Evolutionary conservation across 257 asterid genomes (phyloP).

Genomic region (Solanum neorickii): DNA sequence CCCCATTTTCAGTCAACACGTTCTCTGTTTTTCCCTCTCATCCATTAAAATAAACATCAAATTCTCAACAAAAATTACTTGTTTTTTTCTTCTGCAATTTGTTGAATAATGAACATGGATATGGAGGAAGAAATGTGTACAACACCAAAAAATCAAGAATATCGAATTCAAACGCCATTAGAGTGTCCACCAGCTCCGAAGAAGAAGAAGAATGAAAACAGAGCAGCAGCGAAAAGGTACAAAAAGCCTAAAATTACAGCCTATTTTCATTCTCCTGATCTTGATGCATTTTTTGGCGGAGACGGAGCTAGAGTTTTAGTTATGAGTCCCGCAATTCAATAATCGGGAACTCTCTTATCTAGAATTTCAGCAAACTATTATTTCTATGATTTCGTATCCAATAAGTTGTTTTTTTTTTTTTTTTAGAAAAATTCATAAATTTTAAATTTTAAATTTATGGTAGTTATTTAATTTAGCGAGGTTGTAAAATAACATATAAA

Average conservation of each 20-base stretch:
- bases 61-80: background rate
- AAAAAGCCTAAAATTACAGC: background rate
- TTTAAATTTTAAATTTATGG: accelerated
- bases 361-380: background rate
- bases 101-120: background rate
- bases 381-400: background rate
- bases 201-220: conserved; percentile 21
- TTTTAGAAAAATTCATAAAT: background rate
- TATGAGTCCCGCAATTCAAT: background rate
- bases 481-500: background rate
- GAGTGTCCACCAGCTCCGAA: conserved; percentile 67
- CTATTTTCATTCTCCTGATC: conserved; percentile 44
- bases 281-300: conserved; percentile 29
- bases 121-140: conserved; percentile 38
- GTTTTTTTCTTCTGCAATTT: background rate
- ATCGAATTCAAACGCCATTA: conserved; percentile 28
- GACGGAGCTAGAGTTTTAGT: background rate
- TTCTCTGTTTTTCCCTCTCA: background rate
- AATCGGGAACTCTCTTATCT: background rate
- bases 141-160: conserved; percentile 49
- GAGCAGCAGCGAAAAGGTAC: background rate
- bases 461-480: background rate
- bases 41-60: background rate
- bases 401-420: background rate
- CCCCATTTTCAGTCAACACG: background rate